Base-by-base conservation (phyloP, 1,284 basidiomycete species). In the Rhizoctonia solani region DNA sequence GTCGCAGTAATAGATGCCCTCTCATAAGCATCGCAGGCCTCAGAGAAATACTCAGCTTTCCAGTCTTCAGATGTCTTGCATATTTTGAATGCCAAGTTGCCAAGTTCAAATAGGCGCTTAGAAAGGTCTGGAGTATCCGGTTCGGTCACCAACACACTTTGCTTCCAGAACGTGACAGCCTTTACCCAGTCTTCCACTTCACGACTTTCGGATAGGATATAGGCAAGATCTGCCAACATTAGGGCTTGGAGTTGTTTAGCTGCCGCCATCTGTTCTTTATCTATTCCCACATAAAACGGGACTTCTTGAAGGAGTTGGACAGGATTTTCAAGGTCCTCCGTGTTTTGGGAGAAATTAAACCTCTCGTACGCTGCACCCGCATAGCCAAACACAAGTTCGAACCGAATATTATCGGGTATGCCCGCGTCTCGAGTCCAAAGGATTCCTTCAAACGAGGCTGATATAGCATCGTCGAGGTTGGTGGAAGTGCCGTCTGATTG, bases 51-150 rank as follows among this genome's bases (percentile, higher is more conserved):
- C 13, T 19, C 55, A 14, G 55, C 32, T 27, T 29, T 27, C n/a
- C 55, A 41, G 3, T 47, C 27, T 3, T 59, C 42, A 47, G 55
- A 46, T 5, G 6, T 4, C 19, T 34, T n/a, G 27, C 47, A 59
- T 8, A 59, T 25, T 34, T 47, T 59, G 16, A 34, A 59, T 19
- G 55, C 41, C 21, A 41, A 23, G 8, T 59, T 30, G 3, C 37
- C 55, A 9, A 59, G 55, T n/a, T 47, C 25, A 47, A 32, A 59
- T n/a, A 59, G 55, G 13, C 55, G 39, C 25, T 47, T 21, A 16
- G 42, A 41, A 29, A 59, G 55, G 13, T 46, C 16, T 25, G 44
- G 27, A n/a, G 41, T 41, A 11, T n/a, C n/a, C n/a, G n/a, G n/a
- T n/a, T n/a, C n/a, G n/a, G n/a, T n/a, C n/a, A n/a, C n/a, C n/a